Conservation (phyloP, 495 filamentous ascomycete species). For the Xylaria intraflava region DNA sequence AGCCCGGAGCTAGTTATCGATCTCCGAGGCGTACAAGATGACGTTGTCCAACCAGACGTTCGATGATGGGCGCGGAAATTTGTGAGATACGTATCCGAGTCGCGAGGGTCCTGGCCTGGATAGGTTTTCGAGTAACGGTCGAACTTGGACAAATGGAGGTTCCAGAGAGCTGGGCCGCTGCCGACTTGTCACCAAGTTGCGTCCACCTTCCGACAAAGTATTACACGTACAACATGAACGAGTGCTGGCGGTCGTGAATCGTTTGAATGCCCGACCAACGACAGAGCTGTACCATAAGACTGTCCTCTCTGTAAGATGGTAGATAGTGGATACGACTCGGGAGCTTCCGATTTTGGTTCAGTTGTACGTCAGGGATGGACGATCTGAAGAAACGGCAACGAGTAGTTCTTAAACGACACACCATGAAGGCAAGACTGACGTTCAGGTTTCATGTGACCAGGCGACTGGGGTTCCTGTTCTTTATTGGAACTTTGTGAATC, state of each 20-base stretch:
- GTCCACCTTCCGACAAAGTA: not conserved
- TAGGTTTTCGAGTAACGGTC: not conserved
- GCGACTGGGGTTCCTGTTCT: not conserved
- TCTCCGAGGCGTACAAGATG: not conserved
- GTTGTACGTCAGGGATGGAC: not conserved
- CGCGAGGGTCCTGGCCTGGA: not conserved
- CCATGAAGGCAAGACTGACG: not conserved
- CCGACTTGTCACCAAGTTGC: not conserved
- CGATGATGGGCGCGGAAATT: not conserved
- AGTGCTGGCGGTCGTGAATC: not conserved
- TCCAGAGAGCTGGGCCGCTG: not conserved
- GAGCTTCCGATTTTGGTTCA: not conserved
- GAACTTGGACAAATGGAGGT: not conserved
- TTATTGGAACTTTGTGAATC: not conserved
- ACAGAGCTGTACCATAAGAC: not conserved
- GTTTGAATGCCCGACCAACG: not conserved
- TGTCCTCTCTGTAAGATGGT: too few species aligned
- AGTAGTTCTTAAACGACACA: not conserved
- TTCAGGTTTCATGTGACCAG: not conserved
- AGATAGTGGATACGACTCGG: not conserved
- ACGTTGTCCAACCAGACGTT: not conserved
- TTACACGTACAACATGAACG: not conserved
- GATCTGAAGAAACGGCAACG: not conserved
- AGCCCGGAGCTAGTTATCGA: not conserved
- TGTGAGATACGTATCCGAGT: not conserved